These are phyloP conservation scores for Rhizopus stolonifer DNA, from an alignment of 371 early-diverging fungal genomes.

Conservation along the genomic window DNA sequence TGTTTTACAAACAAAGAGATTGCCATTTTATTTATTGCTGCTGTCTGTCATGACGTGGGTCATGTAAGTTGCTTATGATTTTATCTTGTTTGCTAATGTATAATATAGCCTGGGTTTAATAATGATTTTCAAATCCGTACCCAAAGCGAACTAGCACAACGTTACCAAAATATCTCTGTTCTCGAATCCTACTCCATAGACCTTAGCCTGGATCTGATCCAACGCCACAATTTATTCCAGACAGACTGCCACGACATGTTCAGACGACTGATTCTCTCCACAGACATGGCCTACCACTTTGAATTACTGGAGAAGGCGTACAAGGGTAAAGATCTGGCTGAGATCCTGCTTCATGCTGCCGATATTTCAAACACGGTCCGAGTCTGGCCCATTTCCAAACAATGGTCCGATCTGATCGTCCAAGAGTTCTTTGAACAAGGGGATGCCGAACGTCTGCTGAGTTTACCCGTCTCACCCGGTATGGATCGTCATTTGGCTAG, in stretches of 20 bases:
- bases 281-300: conserved; percentile 84
- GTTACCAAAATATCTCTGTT: conserved; percentile 71
- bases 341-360: conserved; percentile 77
- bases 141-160: conserved; percentile 61
- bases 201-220: conserved; percentile 59
- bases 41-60: conserved; percentile 88
- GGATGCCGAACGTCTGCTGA: conserved; percentile 71
- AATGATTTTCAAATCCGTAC: conserved; percentile 84
- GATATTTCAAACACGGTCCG: conserved; percentile 89
- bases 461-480: conserved; percentile 79
- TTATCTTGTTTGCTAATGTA: background rate
- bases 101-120: conserved; percentile 75
- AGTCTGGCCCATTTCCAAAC: conserved; percentile 80
- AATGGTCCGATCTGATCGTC: conserved; percentile 86
- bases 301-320: conserved; percentile 57
- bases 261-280: conserved; percentile 59
- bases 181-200: conserved; percentile 79
- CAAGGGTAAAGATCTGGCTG: background rate
- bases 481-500: conserved; percentile 80
- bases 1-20: conserved; percentile 64
- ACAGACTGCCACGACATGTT: background rate
- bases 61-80: conserved; percentile 64
- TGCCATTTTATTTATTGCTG: conserved; percentile 66
- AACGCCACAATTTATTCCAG: conserved; percentile 54
- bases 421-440: conserved; percentile 88